A percentile compares a stretch with the other conserved stretches of the same genome.
These are phyloP conservation scores for Agrocybe chaxingu DNA, from an alignment of 768 basidiomycete genomes.

Conservation along the genomic window DNA sequence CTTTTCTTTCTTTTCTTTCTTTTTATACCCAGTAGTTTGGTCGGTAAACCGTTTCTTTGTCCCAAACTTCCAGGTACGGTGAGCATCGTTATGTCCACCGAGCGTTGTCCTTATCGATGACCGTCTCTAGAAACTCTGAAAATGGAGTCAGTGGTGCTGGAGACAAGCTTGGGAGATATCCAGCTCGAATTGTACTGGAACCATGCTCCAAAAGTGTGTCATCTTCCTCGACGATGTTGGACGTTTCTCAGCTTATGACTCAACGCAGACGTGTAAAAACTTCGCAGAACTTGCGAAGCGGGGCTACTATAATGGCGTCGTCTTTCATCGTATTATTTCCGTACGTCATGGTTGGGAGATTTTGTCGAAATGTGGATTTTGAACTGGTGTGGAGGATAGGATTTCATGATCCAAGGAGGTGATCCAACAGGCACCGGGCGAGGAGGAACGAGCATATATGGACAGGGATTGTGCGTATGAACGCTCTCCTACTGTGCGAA, in stretches of 20 bases:
- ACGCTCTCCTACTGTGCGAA: slow-evolving; percentile 1
- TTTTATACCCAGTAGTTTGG: no score
- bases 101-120: no score
- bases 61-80: no score
- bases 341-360: slow-evolving; percentile 36
- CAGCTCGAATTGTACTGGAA: slow-evolving; percentile 91
- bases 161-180: slow-evolving; percentile 84
- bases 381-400: slow-evolving; percentile 38
- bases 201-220: slow-evolving; percentile 70
- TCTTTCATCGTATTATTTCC: slow-evolving; percentile 90
- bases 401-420: slow-evolving; percentile 97
- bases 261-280: slow-evolving; percentile 85
- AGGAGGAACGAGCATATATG: slow-evolving; percentile 88
- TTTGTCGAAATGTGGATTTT: not conserved
- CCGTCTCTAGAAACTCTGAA: no score
- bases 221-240: not conserved
- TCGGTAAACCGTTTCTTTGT: no score
- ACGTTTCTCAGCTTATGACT: slow-evolving; percentile 10
- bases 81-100: no score
- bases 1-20: no score
- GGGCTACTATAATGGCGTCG: slow-evolving; percentile 88
- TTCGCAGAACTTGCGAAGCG: slow-evolving; percentile 87
- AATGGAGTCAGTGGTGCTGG: slow-evolving; percentile 65
- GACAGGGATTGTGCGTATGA: slow-evolving; percentile 73
- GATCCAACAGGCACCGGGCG: slow-evolving; percentile 95